phyloP scores from a whole-genome alignment of 495 filamentous ascomycete species.

The Aspergillus avenaceus region DNA sequence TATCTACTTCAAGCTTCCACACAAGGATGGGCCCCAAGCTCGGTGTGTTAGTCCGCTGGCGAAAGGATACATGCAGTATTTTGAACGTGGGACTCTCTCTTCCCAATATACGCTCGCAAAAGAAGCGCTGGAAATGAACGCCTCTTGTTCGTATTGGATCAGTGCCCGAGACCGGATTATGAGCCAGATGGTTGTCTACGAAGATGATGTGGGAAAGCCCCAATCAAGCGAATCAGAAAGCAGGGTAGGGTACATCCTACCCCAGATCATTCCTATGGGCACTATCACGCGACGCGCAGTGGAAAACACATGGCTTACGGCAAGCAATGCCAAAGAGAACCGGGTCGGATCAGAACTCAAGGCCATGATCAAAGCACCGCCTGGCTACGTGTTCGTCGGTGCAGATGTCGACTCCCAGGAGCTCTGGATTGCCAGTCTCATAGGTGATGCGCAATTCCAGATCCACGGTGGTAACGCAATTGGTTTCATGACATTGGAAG shows the following conservation, averaged over 20 bases:
- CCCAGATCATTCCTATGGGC: slow-evolving; percentile 98
- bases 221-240: slow-evolving; percentile 8
- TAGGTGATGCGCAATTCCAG: slow-evolving; percentile 91
- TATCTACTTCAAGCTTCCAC: slow-evolving; percentile 88
- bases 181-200: slow-evolving; percentile 90
- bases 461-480: slow-evolving; percentile 94
- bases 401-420: slow-evolving; percentile 99
- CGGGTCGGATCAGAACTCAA: slow-evolving; percentile 96
- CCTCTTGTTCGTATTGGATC: slow-evolving; percentile 98
- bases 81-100: slow-evolving; percentile 80
- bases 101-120: slow-evolving; percentile 88
- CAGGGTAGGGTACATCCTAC: slow-evolving; percentile 81
- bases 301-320: slow-evolving; percentile 97
- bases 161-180: slow-evolving; percentile 87
- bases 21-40: slow-evolving; percentile 87
- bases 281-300: slow-evolving; percentile 96
- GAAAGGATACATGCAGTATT: slow-evolving; percentile 85
- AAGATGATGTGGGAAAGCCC: slow-evolving; percentile 49
- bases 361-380: slow-evolving; percentile 90
- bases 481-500: slow-evolving; percentile 98
- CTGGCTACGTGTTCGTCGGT: slow-evolving; percentile 89
- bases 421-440: slow-evolving; percentile 94
- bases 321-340: slow-evolving; percentile 92
- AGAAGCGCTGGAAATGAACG: slow-evolving; percentile 96
- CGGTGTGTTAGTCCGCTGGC: slow-evolving; percentile 82